A percentile compares a stretch with the other conserved stretches of the same genome.
Evolutionary conservation across 176 grass and related monocot genomes (phyloP).

Genomic region (Rhynchospora breviuscula): DNA sequence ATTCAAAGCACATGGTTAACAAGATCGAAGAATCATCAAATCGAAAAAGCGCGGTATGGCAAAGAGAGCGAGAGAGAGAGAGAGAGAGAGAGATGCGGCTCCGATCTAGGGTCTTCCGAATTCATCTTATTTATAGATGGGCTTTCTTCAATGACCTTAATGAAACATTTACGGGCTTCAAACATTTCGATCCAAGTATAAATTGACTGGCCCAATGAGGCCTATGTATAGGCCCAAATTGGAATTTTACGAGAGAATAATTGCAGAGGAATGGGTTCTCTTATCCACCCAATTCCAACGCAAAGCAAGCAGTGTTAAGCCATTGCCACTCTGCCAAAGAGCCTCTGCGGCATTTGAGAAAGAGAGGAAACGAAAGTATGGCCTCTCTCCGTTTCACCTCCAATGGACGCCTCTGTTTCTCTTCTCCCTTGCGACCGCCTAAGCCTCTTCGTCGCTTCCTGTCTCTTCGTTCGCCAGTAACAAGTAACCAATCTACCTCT

Average conservation of each 20-base stretch:
- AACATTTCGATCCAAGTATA: not conserved
- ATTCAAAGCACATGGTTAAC: not conserved
- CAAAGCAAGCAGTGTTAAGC: not conserved
- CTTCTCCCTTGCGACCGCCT: not conserved
- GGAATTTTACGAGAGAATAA: not conserved
- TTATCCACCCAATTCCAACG: not conserved
- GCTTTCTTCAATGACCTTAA: not conserved
- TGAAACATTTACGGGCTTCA: not conserved
- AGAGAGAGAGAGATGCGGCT: not conserved
- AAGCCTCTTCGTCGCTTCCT: not conserved
- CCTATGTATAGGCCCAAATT: not conserved
- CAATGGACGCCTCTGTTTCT: constrained; percentile 21
- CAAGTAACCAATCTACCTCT: not conserved
- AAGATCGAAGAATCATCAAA: not conserved
- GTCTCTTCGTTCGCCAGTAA: constrained; percentile 13
- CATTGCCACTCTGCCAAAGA: not conserved
- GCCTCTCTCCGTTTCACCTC: constrained; percentile 44
- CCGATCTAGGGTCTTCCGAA: not conserved
- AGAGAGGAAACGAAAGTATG: constrained; percentile 21
- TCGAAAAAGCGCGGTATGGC: not conserved
- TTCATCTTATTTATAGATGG: too few relatives aligned
- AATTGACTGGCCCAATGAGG: not conserved
- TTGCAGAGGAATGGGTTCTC: not conserved
- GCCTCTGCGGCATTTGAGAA: not conserved
- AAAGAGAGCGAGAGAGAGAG: not conserved